Evolutionary conservation across 192 early-diverging fungal species (phyloP).

Genomic region (Backusella tarrabulga): DNA sequence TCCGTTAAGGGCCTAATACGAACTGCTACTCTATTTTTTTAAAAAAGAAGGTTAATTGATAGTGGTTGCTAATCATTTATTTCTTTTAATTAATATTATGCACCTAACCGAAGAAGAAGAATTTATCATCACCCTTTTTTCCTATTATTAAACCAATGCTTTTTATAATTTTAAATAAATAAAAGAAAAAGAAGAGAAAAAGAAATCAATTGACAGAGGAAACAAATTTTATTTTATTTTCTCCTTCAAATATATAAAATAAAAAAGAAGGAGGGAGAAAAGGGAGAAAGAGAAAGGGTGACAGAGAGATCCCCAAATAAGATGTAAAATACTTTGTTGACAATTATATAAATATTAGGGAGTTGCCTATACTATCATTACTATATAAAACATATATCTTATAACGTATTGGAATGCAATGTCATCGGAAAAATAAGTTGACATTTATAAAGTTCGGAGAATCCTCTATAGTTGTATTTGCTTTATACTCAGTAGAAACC

Average conservation of each 20-base stretch:
- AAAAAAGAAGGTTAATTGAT: neutral
- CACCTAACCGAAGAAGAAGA: slow-evolving; percentile 20
- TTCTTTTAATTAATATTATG: neutral
- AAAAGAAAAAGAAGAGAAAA: neutral
- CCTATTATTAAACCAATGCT: neutral
- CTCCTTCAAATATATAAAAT: neutral
- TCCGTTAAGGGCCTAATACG: slow-evolving; percentile 74
- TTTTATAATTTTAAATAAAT: neutral
- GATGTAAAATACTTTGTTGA: neutral
- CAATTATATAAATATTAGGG: slow-evolving; percentile 3
- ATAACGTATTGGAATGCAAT: neutral
- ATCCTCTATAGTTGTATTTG: neutral
- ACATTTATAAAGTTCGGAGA: neutral
- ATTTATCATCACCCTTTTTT: neutral
- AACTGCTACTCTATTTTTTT: slow-evolving; percentile 62
- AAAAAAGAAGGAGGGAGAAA: neutral
- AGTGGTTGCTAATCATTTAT: neutral
- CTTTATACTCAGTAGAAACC: neutral
- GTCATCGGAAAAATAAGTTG: neutral
- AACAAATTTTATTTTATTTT: neutral
- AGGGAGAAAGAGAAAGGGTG: neutral
- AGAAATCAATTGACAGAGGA: neutral
- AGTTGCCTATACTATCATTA: slow-evolving; percentile 3
- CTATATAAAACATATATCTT: neutral
- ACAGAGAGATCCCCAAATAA: neutral